These are phyloP conservation scores for Penicillium vulpinum DNA, from an alignment of 2,329 filamentous ascomycete genomes.

Conservation along the genomic window DNA sequence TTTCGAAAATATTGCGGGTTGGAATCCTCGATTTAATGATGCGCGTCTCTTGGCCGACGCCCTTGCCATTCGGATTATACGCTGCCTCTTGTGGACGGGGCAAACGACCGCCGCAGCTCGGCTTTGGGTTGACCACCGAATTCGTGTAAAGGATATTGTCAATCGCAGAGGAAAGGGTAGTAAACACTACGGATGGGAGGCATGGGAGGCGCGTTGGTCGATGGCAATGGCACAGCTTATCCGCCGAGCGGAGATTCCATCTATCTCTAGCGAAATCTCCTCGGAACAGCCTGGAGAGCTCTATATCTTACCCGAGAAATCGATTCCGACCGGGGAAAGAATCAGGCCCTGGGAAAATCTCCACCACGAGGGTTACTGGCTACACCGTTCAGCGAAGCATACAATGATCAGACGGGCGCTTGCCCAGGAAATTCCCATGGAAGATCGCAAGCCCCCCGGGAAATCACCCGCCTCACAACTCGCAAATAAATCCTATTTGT, in stretches of 20 bases:
- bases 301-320: slow-evolving; percentile 52
- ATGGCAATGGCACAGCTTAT: slow-evolving; percentile 62
- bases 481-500: slow-evolving; percentile 53
- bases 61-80: slow-evolving; percentile 75
- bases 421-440: slow-evolving; percentile 58
- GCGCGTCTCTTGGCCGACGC: slow-evolving; percentile 83
- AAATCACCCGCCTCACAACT: slow-evolving; percentile 58
- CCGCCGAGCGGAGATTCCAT: slow-evolving; percentile 51
- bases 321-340: slow-evolving; percentile 49
- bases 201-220: slow-evolving; percentile 81
- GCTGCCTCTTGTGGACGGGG: slow-evolving; percentile 77
- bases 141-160: slow-evolving; percentile 72
- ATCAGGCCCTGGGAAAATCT: slow-evolving; percentile 60
- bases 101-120: slow-evolving; percentile 77
- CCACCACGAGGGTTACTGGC: slow-evolving; percentile 65
- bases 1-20: slow-evolving; percentile 83
- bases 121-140: slow-evolving; percentile 75
- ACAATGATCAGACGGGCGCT: slow-evolving; percentile 51
- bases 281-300: slow-evolving; percentile 25
- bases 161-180: slow-evolving; percentile 83
- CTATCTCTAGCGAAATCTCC: slow-evolving; percentile 38
- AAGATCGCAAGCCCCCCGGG: slow-evolving; percentile 57
- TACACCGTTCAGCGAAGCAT: slow-evolving; percentile 55
- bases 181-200: slow-evolving; percentile 87
- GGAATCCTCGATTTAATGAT: slow-evolving; percentile 89